Evolutionary conservation across 345 rosid genomes (phyloP), one percentile per base, ranked within the genome.

Genomic region (Dimocarpus longan): DNA sequence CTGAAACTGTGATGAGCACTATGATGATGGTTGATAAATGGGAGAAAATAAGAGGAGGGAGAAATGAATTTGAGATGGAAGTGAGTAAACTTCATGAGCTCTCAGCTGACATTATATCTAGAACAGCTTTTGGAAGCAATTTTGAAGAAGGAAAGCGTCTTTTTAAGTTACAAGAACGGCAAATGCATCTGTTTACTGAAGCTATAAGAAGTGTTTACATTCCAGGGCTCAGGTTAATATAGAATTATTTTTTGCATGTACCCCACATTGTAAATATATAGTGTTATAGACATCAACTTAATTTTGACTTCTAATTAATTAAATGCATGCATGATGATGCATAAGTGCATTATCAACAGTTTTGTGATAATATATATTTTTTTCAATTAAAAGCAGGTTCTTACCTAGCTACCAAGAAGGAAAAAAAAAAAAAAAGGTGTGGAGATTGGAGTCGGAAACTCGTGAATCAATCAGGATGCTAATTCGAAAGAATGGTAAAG

Each of bases 111-210:
- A 77, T 91, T 13, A 90, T 95, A 68, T 93, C 99, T 52, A 88
- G 91, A 83, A 92, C 96, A 26, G 95, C 95, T 75, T 93, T 93
- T 76, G 98, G 96, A n/a, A 93, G 96, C 85, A 88, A 83, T 66
- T 92, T 81, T 59, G 90, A 92, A 73, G 93, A 92, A 86, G 98
- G 99, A 37, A 90, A 89, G 54, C 86, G 76, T 2, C 87, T 93
- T 57, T 95, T 95, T 48, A 60, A 79, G 60, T 66, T 95, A 42
- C 98, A 93, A 71, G 97, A 95, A 79, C 86, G 86, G 59, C 93
- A 91, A 86, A 87, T 79, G 87, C 85, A 81, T 74, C 91, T 91
- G 10, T 82, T 85, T 71, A 80, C 89, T 44, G 62, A 75, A 5
- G 93, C 95, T 79, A 12, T 88, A 0, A 83, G 88, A 86, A 91